Evolutionary conservation across 495 filamentous ascomycete genomes (phyloP).

Genomic region (Haplographium delicatum): DNA sequence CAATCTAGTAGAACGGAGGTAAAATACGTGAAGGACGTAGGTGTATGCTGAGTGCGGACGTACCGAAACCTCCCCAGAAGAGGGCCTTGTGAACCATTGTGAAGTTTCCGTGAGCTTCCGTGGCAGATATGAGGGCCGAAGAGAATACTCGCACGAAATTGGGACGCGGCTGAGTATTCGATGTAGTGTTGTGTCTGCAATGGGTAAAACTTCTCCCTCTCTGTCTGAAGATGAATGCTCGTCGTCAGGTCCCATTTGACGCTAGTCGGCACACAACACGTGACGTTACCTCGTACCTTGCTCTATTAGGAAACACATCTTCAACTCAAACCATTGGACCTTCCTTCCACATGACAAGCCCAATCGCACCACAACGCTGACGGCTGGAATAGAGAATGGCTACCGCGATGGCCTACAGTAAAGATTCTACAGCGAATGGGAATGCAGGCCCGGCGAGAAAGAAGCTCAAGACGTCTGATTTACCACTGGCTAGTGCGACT

Average conservation of each 20-base stretch:
- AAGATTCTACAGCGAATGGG: slow-evolving; percentile 11
- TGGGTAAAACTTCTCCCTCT: no score
- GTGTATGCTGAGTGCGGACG: no score
- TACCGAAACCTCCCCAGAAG: slow-evolving; percentile 98
- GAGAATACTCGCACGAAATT: no score
- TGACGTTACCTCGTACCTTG: no score
- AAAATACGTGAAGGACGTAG: no score
- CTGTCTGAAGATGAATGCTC: slow-evolving; percentile 2
- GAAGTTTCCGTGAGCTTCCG: background rate
- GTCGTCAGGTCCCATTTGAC: no score
- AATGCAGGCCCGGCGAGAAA: slow-evolving; percentile 11
- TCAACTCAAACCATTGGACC: no score
- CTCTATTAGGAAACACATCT: no score
- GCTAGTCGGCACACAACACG: no score
- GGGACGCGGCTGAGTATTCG: slow-evolving; percentile 2
- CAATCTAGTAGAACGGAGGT: background rate
- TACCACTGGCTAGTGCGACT: slow-evolving; percentile 68
- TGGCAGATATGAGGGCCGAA: no score
- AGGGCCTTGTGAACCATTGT: slow-evolving; percentile 68
- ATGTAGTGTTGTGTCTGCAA: slow-evolving; percentile 10
- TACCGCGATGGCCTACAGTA: slow-evolving; percentile 13
- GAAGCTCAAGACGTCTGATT: slow-evolving; percentile 80
- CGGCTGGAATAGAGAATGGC: slow-evolving; percentile 8
- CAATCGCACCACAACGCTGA: background rate
- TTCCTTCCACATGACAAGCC: no score